A percentile compares a stretch with the other conserved stretches of the same genome.
phyloP scores from a whole-genome alignment of 768 basidiomycete species.

The Ramaria sp. region DNA sequence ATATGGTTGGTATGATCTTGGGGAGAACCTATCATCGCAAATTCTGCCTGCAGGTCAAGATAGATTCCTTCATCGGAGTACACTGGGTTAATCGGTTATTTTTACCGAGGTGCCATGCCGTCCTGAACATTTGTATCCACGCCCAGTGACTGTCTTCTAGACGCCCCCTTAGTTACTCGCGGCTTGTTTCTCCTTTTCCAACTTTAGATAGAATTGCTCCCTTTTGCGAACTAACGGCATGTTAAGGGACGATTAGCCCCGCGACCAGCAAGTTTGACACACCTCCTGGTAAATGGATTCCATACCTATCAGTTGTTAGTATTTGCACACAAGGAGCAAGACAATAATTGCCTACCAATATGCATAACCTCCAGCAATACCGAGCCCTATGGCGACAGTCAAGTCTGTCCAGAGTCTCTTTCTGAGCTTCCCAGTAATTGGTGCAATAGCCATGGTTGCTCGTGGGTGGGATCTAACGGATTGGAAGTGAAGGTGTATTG shows the following conservation, averaged over 20 bases:
- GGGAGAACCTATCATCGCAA: background rate
- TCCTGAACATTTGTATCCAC: too few relatives aligned
- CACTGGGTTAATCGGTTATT: background rate
- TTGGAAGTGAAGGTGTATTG: too few relatives aligned
- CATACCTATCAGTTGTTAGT: slow-evolving; percentile 49
- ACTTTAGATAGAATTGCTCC: slow-evolving; percentile 79
- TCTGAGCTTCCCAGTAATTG: slow-evolving; percentile 89
- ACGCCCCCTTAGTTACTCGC: background rate
- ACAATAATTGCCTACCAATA: slow-evolving; percentile 61
- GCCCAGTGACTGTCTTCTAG: background rate
- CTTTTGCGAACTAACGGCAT: slow-evolving; percentile 60
- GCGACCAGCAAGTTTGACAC: slow-evolving; percentile 21
- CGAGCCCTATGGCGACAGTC: slow-evolving; percentile 64
- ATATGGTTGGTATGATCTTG: background rate
- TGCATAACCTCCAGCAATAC: slow-evolving; percentile 59
- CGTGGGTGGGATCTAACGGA: too few relatives aligned
- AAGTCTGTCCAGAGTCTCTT: slow-evolving; percentile 87
- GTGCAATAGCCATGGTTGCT: slow-evolving; percentile 66
- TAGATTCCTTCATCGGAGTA: too few relatives aligned
- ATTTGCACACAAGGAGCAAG: background rate
- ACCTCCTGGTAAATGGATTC: slow-evolving; percentile 67
- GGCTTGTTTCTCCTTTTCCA: slow-evolving; percentile 38
- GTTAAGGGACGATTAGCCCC: background rate
- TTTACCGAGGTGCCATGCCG: background rate
- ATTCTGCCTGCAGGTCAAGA: too few relatives aligned